Evolutionary conservation across 805 yeast species (phyloP), one percentile per base, ranked within the genome.

Genomic region (Starmerella bombicola): DNA sequence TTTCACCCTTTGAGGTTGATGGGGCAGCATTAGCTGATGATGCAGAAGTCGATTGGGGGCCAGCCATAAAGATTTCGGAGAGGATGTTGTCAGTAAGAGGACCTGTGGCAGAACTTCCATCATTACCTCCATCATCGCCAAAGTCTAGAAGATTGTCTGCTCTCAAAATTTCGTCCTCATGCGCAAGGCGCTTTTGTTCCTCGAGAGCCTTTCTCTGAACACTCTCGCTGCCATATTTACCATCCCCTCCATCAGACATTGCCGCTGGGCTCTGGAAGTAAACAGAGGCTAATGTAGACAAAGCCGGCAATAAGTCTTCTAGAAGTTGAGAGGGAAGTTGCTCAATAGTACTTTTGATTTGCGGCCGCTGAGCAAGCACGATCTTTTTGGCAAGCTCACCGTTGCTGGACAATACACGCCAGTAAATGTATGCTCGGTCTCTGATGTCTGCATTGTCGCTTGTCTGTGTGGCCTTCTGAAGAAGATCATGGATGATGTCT

Each of bases 241-340:
- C 67, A 24, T 63, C 35, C 6, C 30, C 30, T n/a, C 38, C 39
- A 10, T 29, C 25, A 4, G 37, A 35, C 18, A 43, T 30, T 15
- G 39, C 24, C 6, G 34, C 15, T 4, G 81, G 74, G 10, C 96
- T 94, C 55, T 79, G 80, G 60, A 80, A 93, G 55, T 83, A 83
- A 2, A 91, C 91, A 0, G 96, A 83, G 29, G 95, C 78, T 46
- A 91, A 69, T 7, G 91, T 79, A 3, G 93, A 77, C 41, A 88
- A 62, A 56, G 88, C 94, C n/a, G 64, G 57, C 23, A 88, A 55
- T 37, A 91, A 67, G 47, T 74, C 78, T 31, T 76, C 73, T 42
- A 86, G 68, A 4, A 84, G 66, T 18, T 66, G 68, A 0, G 82
- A 78, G 30, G 83, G 76, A 53, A 86, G 78, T 16, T 68, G 61